Base-by-base conservation (phyloP, 768 basidiomycete genomes). In the Termitomyces sp. region DNA sequence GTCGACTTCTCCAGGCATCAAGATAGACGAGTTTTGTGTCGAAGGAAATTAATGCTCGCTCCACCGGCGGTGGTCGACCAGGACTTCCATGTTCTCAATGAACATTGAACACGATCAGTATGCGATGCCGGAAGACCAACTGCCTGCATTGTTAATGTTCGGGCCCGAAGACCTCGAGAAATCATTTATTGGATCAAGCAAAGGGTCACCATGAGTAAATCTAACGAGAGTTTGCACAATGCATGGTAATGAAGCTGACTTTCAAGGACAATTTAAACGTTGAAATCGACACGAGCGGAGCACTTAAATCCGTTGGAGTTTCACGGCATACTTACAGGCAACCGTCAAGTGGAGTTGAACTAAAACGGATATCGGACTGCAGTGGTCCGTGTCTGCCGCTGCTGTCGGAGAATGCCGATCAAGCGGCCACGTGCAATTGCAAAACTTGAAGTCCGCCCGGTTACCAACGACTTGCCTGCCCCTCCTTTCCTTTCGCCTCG, bases 371-470 rank as follows among this genome's bases (percentile, higher is more conserved):
- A n/a, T n/a, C n/a, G n/a, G n/a, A n/a, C n/a, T n/a, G n/a, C n/a
- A 25, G 21, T 31, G 40, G 45, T 47, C 48, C 31, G n/a, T 37
- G 23, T 25, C 14, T 17, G 10, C 25, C 17, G 38, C 12, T 38
- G 38, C 12, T 38, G 21, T 50, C 61, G 61, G 61, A 16, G 31
- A 46, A 52, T 40, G 53, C 62, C 62, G 62, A 57, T 35, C 55
- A 29, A 34, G 19, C 21, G 7, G 50, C 25, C 63, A 63, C 63
- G 63, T 63, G 63, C 56, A n/a, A 57, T 54, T 21, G 46, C 34
- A 35, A 61, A 63, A 63, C 62, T 62, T 59, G 52, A 62, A 63
- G 63, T 62, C 62, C 62, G 58, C 56, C 55, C 38, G 37, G 17
- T 29, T 25, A 17, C 34, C 37, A 41, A 45, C 56, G 31, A 52